These are phyloP conservation scores for Cladorrhinum sp. DNA, from an alignment of 2,329 filamentous ascomycete species.

Conservation along the genomic window DNA sequence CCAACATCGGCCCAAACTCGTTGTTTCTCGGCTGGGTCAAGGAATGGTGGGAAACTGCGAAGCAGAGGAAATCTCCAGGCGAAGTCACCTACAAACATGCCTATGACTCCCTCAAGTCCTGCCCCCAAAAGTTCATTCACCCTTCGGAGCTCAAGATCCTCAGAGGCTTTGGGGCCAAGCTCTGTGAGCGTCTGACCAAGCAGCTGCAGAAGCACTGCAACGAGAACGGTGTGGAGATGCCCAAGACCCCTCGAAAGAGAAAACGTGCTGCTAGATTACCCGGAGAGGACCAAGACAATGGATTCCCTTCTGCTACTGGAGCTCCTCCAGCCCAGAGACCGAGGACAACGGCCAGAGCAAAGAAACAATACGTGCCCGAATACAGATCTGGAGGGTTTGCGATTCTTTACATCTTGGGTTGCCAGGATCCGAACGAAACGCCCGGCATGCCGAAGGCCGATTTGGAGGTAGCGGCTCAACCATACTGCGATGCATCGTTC, in stretches of 20 bases:
- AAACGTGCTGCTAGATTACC: constrained; percentile 35
- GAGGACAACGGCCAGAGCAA: constrained; percentile 56
- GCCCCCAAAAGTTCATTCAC: constrained; percentile 67
- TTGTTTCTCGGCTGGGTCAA: constrained; percentile 70
- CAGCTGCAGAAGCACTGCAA: constrained; percentile 58
- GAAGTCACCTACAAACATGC: constrained; percentile 71
- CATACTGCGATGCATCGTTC: constrained; percentile 71
- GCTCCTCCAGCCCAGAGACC: constrained; percentile 53
- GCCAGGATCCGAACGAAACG: constrained; percentile 52
- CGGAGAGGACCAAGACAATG: constrained; percentile 36
- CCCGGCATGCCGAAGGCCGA: constrained; percentile 64
- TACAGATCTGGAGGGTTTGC: constrained; percentile 74
- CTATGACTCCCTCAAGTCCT: constrained; percentile 72
- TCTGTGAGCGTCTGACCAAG: constrained; percentile 67
- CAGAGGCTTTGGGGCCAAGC: constrained; percentile 69
- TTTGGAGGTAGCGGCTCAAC: constrained; percentile 66
- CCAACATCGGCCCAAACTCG: constrained; percentile 59
- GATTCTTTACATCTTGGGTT: constrained; percentile 64
- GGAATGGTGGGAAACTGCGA: constrained; percentile 70
- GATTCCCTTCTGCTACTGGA: constrained; percentile 25
- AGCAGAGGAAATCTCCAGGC: constrained; percentile 67
- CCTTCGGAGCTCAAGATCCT: constrained; percentile 70
- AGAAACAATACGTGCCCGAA: constrained; percentile 60
- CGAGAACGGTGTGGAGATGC: constrained; percentile 66
- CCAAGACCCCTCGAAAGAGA: constrained; percentile 50